These are phyloP conservation scores for Boletales sp. DNA, from an alignment of 768 basidiomycete genomes.

Conservation along the genomic window DNA sequence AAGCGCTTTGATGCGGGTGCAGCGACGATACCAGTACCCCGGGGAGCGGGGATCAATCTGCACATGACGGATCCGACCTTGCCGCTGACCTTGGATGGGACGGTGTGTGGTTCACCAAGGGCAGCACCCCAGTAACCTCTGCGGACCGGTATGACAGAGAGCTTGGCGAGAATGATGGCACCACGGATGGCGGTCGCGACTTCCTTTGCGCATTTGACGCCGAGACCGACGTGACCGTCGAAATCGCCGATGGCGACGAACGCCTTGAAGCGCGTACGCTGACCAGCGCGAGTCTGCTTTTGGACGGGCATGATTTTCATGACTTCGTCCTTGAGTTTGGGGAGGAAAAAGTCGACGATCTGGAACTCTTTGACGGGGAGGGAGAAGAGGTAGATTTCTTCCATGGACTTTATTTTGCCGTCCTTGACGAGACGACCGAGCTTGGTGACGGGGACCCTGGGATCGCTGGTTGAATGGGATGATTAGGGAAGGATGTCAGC, in stretches of 20 bases:
- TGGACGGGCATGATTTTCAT: slow-evolving; percentile 99
- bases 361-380: slow-evolving; percentile 99
- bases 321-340: slow-evolving; percentile 98
- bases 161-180: slow-evolving; percentile 97
- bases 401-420: slow-evolving; percentile 99
- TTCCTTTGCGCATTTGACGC: slow-evolving; percentile 99
- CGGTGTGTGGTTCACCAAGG: slow-evolving; percentile 98
- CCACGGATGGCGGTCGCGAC: slow-evolving; percentile 99
- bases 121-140: slow-evolving; percentile 99
- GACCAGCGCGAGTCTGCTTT: slow-evolving; percentile 99
- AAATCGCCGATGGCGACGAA: slow-evolving; percentile 99
- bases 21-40: slow-evolving; percentile 99
- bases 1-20: slow-evolving; percentile 97
- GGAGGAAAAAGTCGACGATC: slow-evolving; percentile 99
- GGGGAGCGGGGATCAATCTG: slow-evolving; percentile 95
- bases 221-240: slow-evolving; percentile 97
- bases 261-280: slow-evolving; percentile 99
- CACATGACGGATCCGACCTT: slow-evolving; percentile 99
- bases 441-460: slow-evolving; percentile 96
- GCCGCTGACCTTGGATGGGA: slow-evolving; percentile 96
- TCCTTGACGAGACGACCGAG: slow-evolving; percentile 99
- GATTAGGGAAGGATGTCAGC: background rate
- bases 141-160: slow-evolving; percentile 96
- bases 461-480: slow-evolving; percentile 8
- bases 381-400: slow-evolving; percentile 99